Evolutionary conservation across 2,329 filamentous ascomycete genomes (phyloP).

Genomic region (Colletotrichum ledebouriae): DNA sequence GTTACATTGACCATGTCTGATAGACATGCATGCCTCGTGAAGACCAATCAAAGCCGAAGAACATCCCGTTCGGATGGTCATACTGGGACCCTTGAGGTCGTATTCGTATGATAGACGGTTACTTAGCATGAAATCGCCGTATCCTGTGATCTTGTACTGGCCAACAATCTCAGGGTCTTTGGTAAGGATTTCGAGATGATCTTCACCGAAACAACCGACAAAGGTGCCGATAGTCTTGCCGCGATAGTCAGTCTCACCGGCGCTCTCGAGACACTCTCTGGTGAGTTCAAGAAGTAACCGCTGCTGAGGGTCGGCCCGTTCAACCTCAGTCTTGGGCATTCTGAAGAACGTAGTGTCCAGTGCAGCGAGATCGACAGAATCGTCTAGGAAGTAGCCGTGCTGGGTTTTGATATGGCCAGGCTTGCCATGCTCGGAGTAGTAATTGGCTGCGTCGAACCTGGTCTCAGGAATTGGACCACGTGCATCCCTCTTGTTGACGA

Average conservation of each 20-base stretch:
- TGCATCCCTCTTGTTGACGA: conserved; percentile 46
- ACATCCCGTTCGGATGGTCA: conserved; percentile 54
- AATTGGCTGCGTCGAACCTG: conserved; percentile 42
- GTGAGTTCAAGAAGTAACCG: conserved; percentile 29
- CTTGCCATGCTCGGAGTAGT: conserved; percentile 40
- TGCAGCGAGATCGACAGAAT: conserved; percentile 45
- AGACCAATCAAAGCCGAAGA: conserved; percentile 50
- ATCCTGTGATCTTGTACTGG: conserved; percentile 42
- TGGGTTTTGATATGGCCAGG: conserved; percentile 44
- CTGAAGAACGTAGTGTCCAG: conserved; percentile 51
- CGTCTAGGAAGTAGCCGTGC: conserved; percentile 50
- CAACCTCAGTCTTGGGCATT: conserved; percentile 47
- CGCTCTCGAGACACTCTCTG: conserved; percentile 30
- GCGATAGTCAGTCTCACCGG: conserved; percentile 46
- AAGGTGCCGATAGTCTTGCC: conserved; percentile 48
- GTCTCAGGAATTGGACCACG: conserved; percentile 43
- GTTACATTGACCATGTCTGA: conserved; percentile 47
- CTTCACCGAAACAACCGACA: conserved; percentile 48
- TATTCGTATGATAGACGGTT: conserved; percentile 52
- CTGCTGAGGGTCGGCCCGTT: conserved; percentile 36
- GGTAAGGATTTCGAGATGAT: conserved; percentile 45
- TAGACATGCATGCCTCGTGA: conserved; percentile 49
- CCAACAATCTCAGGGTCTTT: conserved; percentile 43
- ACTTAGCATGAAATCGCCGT: conserved; percentile 46
- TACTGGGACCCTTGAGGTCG: conserved; percentile 50